A percentile compares a stretch with the other conserved stretches of the same genome.
Conservation (phyloP, 164 flowering plant genomes). For the Buxus sempervirens region DNA sequence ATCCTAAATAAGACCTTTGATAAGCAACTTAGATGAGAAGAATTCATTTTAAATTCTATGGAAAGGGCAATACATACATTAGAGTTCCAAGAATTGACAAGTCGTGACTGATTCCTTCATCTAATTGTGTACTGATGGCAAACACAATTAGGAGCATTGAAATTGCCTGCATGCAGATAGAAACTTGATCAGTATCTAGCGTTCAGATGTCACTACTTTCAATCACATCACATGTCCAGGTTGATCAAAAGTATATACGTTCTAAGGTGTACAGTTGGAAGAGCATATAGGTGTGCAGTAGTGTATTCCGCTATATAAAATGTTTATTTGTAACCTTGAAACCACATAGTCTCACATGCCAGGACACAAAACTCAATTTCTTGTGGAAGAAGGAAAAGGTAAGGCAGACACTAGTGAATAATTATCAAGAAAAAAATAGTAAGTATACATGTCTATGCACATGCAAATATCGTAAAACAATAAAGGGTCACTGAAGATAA, state of each 20-base stretch:
- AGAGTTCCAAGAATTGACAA: slow-evolving; percentile 67
- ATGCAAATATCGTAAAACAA: too few relatives aligned
- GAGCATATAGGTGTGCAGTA: neutral
- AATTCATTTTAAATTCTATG: neutral
- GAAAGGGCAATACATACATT: slow-evolving; percentile 37
- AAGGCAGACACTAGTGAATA: too few relatives aligned
- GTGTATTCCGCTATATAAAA: neutral
- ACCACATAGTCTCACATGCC: neutral
- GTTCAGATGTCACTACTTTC: neutral
- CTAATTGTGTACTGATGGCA: slow-evolving; percentile 46
- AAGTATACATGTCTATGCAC: neutral
- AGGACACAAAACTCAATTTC: neutral
- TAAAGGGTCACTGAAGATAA: too few relatives aligned
- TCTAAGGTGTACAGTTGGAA: neutral
- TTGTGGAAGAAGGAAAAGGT: too few relatives aligned
- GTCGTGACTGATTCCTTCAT: slow-evolving; percentile 49
- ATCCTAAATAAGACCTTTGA: neutral
- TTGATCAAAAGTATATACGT: neutral
- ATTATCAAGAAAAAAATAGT: too few relatives aligned
- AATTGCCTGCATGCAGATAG: slow-evolving; percentile 47
- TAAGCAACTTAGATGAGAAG: neutral
- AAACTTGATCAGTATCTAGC: neutral
- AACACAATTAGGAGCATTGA: slow-evolving; percentile 63
- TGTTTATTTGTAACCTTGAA: neutral
- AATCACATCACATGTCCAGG: neutral